phyloP scores from a whole-genome alignment of 192 early-diverging fungal genomes.

The Backusella morwellensis region DNA sequence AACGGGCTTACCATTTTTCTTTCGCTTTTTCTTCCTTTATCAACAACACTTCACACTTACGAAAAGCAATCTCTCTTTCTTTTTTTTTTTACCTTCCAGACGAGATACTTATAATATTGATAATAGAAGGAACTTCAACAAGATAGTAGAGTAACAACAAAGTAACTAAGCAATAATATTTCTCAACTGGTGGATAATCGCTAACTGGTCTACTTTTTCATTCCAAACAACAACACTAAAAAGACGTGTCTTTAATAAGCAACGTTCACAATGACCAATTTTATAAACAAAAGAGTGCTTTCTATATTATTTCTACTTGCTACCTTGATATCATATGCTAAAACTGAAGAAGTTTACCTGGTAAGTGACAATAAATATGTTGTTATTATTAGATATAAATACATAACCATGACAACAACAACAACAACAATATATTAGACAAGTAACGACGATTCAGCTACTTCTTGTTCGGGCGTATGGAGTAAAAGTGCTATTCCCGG shows the following conservation, averaged over 20 bases:
- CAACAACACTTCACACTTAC: not conserved
- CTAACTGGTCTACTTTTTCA: not conserved
- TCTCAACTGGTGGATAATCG: not conserved
- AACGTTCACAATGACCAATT: not conserved
- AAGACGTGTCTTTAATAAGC: not conserved
- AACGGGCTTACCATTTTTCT: not conserved
- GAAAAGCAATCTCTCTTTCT: not conserved
- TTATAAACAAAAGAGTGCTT: not conserved
- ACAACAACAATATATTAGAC: slow-evolving; percentile 9
- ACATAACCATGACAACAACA: not conserved
- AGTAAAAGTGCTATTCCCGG: slow-evolving; percentile 36
- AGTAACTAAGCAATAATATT: not conserved
- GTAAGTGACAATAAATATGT: not conserved
- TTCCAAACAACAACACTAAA: not conserved
- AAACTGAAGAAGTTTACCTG: slow-evolving; percentile 17
- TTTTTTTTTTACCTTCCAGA: not conserved
- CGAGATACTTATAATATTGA: not conserved
- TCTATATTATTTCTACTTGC: not conserved
- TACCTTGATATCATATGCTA: not conserved
- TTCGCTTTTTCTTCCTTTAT: not conserved
- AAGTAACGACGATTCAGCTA: slow-evolving; percentile 30
- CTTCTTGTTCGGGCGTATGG: slow-evolving; percentile 35
- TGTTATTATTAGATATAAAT: not conserved
- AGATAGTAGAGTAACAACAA: not conserved
- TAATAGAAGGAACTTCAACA: not conserved